Percentiles rank a stretch among this genome's conserved stretches.
Conservation (phyloP, 805 yeast genomes). For the Debaryomyces hansenii region DNA sequence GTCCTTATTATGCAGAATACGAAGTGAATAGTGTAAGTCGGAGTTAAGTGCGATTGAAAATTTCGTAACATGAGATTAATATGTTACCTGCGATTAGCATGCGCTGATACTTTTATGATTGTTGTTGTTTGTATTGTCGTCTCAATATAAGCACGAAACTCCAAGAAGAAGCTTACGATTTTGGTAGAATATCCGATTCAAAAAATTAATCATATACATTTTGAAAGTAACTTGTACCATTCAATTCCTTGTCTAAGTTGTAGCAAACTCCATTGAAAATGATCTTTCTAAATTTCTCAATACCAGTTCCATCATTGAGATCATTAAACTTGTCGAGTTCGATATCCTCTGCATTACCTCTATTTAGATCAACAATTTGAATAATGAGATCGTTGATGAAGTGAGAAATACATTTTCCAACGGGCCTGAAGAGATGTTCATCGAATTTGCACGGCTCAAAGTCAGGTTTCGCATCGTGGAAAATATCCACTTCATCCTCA, state of each 20-base stretch:
- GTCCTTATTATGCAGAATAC: no score
- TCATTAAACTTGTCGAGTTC: constrained; percentile 19
- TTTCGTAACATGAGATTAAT: no score
- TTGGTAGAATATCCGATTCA: no score
- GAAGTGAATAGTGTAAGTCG: no score
- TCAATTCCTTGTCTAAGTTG: constrained; percentile 34
- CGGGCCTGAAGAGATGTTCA: constrained; percentile 3
- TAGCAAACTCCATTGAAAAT: constrained; percentile 34
- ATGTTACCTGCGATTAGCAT: no score
- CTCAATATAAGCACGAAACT: no score
- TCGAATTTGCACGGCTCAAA: constrained; percentile 13
- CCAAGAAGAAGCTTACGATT: no score
- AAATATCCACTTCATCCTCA: constrained; percentile 12
- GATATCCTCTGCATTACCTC: constrained; percentile 43
- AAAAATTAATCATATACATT: constrained; percentile 20
- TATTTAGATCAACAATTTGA: constrained; percentile 30
- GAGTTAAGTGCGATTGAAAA: no score
- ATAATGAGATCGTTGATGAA: constrained; percentile 33
- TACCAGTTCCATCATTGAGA: constrained; percentile 35
- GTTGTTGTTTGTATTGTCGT: no score
- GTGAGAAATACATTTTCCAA: constrained; percentile 29
- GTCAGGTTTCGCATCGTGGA: constrained; percentile 18
- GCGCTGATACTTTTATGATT: no score
- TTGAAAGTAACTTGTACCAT: constrained; percentile 39
- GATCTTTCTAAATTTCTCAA: constrained; percentile 6